Evolutionary conservation across 2,329 filamentous ascomycete species (phyloP).

Genomic region (Paecilomyces variotii): DNA sequence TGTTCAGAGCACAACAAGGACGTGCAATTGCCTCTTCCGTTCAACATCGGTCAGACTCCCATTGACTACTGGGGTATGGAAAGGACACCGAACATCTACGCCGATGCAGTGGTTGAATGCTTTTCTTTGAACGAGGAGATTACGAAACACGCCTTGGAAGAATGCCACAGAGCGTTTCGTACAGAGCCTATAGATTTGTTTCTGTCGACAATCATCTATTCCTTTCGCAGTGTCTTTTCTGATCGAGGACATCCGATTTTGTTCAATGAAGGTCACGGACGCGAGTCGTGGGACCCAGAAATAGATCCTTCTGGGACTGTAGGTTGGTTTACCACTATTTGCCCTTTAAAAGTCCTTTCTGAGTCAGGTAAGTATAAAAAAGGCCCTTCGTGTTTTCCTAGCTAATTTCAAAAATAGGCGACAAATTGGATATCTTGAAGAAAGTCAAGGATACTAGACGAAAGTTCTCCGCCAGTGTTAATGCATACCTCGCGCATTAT

Average conservation of each 20-base stretch:
- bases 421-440: constrained; percentile 24
- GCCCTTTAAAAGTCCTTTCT: constrained; percentile 30
- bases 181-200: constrained; percentile 32
- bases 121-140: constrained; percentile 25
- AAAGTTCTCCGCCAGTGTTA: constrained; percentile 22
- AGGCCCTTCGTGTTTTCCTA: background rate
- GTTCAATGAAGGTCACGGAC: constrained; percentile 44
- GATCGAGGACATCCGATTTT: constrained; percentile 37
- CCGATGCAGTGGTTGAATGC: constrained; percentile 25
- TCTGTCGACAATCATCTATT: constrained; percentile 31
- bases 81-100: constrained; percentile 23
- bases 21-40: constrained; percentile 14
- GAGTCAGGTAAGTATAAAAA: constrained; percentile 12
- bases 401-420: constrained; percentile 5
- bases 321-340: constrained; percentile 45
- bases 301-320: constrained; percentile 42
- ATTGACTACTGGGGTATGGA: constrained; percentile 31
- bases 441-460: constrained; percentile 32
- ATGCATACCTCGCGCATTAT: constrained; percentile 28
- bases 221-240: constrained; percentile 37
- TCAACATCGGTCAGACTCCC: constrained; percentile 22
- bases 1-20: constrained; percentile 21
- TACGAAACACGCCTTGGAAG: constrained; percentile 23
- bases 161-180: constrained; percentile 24
- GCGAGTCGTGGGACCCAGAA: constrained; percentile 36